Percentiles rank a stretch among this genome's conserved stretches.
Conservation (phyloP, 176 grass and related monocot species). For the Oryza rufipogon region DNA sequence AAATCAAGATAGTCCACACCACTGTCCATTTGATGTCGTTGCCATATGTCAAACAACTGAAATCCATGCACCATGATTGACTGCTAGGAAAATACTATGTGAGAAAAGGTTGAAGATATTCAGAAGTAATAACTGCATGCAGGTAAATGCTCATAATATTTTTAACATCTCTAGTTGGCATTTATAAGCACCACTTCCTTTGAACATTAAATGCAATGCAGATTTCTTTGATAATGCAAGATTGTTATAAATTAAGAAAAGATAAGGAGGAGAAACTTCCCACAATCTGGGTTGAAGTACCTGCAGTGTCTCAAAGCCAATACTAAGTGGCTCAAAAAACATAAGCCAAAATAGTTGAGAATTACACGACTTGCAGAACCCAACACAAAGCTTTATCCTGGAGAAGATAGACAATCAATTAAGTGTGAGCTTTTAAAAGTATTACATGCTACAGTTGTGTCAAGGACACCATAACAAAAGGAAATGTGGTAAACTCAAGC, state of each 20-base stretch:
- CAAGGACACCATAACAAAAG: not conserved
- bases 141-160: slow-evolving; percentile 9
- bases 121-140: slow-evolving; percentile 17
- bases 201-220: not conserved
- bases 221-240: slow-evolving; percentile 1
- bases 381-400: slow-evolving; percentile 88
- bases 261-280: not conserved
- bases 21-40: slow-evolving; percentile 67
- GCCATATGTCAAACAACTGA: slow-evolving; percentile 97
- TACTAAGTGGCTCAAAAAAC: slow-evolving; percentile 93
- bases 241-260: slow-evolving; percentile 25
- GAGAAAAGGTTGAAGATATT: slow-evolving; percentile 36
- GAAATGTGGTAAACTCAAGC: not conserved
- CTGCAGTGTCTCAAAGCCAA: slow-evolving; percentile 94
- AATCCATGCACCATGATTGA: slow-evolving; percentile 98
- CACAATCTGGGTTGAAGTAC: slow-evolving; percentile 57
- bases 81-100: slow-evolving; percentile 54
- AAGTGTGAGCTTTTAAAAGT: not conserved
- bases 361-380: slow-evolving; percentile 70
- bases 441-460: not conserved
- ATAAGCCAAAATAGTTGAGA: slow-evolving; percentile 90
- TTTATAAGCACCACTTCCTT: slow-evolving; percentile 16
- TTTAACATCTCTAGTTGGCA: slow-evolving; percentile 3
- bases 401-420: slow-evolving; percentile 33
- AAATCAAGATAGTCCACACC: slow-evolving; percentile 69